These are phyloP conservation scores for Desmodesmus armatus DNA, from an alignment of 139 green algal genomes.

Conservation along the genomic window DNA sequence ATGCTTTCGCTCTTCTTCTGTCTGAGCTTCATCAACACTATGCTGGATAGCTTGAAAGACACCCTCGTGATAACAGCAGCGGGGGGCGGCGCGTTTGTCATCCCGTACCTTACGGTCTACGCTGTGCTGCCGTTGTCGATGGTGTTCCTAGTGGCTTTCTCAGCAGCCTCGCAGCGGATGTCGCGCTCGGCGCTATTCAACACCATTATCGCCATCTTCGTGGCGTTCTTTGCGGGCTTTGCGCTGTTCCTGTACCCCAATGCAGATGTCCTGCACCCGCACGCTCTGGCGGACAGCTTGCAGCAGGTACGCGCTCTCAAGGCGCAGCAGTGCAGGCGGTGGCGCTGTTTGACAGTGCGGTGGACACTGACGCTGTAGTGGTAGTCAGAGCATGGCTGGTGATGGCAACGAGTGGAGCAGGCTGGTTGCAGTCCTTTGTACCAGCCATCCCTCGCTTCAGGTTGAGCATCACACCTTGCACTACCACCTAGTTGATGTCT, in stretches of 20 bases:
- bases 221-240: conserved; percentile 88
- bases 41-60: conserved; percentile 94
- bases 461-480: too few relatives aligned
- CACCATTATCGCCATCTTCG: conserved; percentile 84
- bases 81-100: conserved; percentile 66
- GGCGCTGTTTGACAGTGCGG: too few relatives aligned
- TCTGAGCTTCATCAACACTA: conserved; percentile 95
- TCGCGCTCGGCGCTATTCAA: conserved; percentile 86
- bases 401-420: too few relatives aligned
- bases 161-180: conserved; percentile 72
- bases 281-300: conserved; percentile 58
- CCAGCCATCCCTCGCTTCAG: too few relatives aligned
- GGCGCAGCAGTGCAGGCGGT: too few relatives aligned
- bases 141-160: conserved; percentile 87
- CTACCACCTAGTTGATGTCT: too few relatives aligned
- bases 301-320: conserved; percentile 23
- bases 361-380: too few relatives aligned
- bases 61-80: conserved; percentile 93
- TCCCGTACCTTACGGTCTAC: conserved; percentile 90
- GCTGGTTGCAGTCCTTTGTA: too few relatives aligned
- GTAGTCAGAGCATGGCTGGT: too few relatives aligned
- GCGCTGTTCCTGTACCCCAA: conserved; percentile 86
- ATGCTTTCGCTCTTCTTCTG: conserved; percentile 82
- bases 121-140: conserved; percentile 90
- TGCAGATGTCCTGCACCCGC: conserved; percentile 81